Evolutionary conservation across 495 filamentous ascomycete genomes (phyloP).

Genomic region (Lophium mytilinum): DNA sequence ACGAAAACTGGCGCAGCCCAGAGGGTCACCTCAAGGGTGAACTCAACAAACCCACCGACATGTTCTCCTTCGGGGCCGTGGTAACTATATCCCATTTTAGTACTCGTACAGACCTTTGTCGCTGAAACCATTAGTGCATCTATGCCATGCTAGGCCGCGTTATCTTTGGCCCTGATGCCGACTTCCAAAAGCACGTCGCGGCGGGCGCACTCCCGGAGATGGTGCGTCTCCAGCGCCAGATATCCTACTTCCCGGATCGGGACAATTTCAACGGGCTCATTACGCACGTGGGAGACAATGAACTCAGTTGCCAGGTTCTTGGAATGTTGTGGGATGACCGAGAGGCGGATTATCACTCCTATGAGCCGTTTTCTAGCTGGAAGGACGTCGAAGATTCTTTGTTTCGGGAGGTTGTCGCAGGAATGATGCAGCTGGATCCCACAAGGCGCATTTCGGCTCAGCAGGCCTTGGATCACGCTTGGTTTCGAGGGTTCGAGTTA

Average conservation of each 20-base stretch:
- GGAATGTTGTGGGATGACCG: constrained; percentile 6
- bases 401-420: constrained; percentile 2
- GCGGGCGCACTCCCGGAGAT: constrained; percentile 21
- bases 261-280: constrained; percentile 10
- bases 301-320: constrained; percentile 6
- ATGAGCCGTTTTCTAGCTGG: constrained; percentile 10
- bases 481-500: constrained; percentile 8
- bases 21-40: constrained; percentile 13
- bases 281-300: constrained; percentile 5
- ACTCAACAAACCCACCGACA: constrained; percentile 21
- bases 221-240: constrained; percentile 10
- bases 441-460: constrained; percentile 9
- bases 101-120: not conserved
- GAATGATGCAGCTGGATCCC: constrained; percentile 11
- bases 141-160: constrained; percentile 25
- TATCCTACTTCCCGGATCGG: constrained; percentile 11
- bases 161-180: constrained; percentile 24
- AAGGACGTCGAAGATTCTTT: constrained; percentile 1
- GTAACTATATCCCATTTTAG: constrained; percentile 6
- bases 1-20: constrained; percentile 19
- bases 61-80: constrained; percentile 20
- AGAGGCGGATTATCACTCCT: constrained; percentile 2
- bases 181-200: constrained; percentile 17
- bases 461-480: constrained; percentile 11
- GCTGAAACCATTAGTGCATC: constrained; percentile 19